Evolutionary conservation across 2,329 filamentous ascomycete genomes (phyloP), one percentile per base, ranked within the genome.

Genomic region (Berkeleyomyces basicola): DNA sequence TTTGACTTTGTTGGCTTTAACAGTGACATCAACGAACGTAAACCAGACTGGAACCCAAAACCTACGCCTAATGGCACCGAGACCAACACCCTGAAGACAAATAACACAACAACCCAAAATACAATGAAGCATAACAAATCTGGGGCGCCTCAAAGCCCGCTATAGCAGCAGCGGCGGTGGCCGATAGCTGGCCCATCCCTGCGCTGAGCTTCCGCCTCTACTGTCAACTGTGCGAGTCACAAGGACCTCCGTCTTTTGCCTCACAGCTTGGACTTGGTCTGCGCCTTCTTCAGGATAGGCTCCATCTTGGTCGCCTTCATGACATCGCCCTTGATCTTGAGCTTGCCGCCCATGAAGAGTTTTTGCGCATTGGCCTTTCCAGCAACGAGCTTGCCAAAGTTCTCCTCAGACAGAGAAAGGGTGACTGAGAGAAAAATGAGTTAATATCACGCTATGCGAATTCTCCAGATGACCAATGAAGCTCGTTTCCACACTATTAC

Each of bases 271-370:
- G 88, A 82, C 80, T 89, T 88, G 37, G 60, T 79, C 78, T 90
- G 86, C 44, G 88, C 87, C 80, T 90, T 93, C 81, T 90, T 90
- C 67, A 96, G 77, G 70, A 97, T 87, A 47, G 90, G 88, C 76
- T 96, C 90, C 76, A 96, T 83, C 84, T 95, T 96, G 65, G 91
- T 96, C 44, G 93, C 88, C 83, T 96, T 96, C 92, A 97, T 97
- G 66, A 97, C 84, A 74, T 97, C 90, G 67, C 93, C 93, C 83
- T 90, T 95, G 73, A 97, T 83, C 87, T 97, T 99, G 72, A 99
- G 80, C 81, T 96, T 96, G 70, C 93, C 93, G n/a, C 83, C 83
- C 92, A 99, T 97, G 78, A 97, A 96, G 67, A 99, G 78, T 69
- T 86, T 85, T 80, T 99, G 93, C 63, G 93, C 90, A 72, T 96